Evolutionary conservation across 2,329 filamentous ascomycete species (phyloP), one percentile per base, ranked within the genome.

Genomic region (Fusarium caatingaense): DNA sequence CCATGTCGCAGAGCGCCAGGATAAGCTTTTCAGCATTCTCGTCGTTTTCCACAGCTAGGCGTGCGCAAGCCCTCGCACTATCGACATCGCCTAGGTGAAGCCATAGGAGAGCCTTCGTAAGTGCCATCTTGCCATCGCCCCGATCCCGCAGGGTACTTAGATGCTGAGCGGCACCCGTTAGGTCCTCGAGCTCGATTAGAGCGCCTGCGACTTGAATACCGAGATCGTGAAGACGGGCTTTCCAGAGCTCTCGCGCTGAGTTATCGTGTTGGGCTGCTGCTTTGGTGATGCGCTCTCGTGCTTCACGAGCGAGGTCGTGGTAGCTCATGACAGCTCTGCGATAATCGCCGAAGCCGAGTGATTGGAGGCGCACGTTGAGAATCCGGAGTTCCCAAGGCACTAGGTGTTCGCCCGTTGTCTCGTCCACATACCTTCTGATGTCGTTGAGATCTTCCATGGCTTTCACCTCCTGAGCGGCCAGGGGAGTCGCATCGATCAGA

Each of bases 311-410:
- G 4, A 98, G 86, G 68, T 97, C 94, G 77, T 97, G 97, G 77
- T 97, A 93, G 46, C 92, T 92, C 85, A 96, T 95, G 60, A 99
- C 91, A 6, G 93, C 92, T 66, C 94, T 87, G 7, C 95, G 87
- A 51, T 91, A 88, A 79, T 99, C 96, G 6, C 91, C 91, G 69
- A 96, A 97, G 2, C 93, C 93, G 47, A 97, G 87, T 0, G 93
- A 93, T 72, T 97, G 93, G 21, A 98, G 85, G 3, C 94, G 88
- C 11, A 98, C 92, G 9, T 91, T 90, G 18, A 98, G 85, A 5
- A 98, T 87, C 9, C 96, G 89, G 55, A 99, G 85, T 44, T 91
- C 87, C 94, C 96, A 99, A 0, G 95, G 95, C 1, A 95, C 92
- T 1, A 97, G 85, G 76, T 92, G 91, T 56, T 81, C 80, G 21